These are phyloP conservation scores for Collybiopsis confluens DNA, from an alignment of 768 basidiomycete genomes.

Conservation along the genomic window DNA sequence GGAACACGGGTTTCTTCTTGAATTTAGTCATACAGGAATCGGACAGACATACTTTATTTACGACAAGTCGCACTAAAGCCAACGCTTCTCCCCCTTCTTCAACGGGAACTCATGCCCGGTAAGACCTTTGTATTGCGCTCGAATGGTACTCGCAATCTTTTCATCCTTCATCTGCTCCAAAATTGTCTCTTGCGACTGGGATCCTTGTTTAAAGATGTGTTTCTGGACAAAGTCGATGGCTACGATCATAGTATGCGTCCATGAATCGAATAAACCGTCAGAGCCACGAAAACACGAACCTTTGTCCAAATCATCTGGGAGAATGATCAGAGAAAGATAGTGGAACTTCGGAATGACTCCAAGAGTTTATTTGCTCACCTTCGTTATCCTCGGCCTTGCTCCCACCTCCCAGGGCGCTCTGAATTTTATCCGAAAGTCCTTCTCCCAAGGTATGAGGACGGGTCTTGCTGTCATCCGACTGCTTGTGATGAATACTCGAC, in stretches of 20 bases:
- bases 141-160: constrained; percentile 30
- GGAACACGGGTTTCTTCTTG: too few species aligned
- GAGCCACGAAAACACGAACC: too few species aligned
- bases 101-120: constrained; percentile 29
- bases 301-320: constrained; percentile 27
- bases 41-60: too few species aligned
- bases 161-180: constrained; percentile 38
- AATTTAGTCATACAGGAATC: too few species aligned
- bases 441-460: too few species aligned
- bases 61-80: too few species aligned
- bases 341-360: not conserved
- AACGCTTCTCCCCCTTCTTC: constrained; percentile 8
- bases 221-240: constrained; percentile 39
- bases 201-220: constrained; percentile 31
- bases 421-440: constrained; percentile 11
- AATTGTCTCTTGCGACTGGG: constrained; percentile 33
- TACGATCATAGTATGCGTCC: constrained; percentile 9
- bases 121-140: constrained; percentile 23
- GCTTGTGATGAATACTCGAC: not conserved
- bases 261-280: not conserved
- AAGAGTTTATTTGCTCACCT: constrained; percentile 11
- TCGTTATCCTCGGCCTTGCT: constrained; percentile 20
- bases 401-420: constrained; percentile 21
- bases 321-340: not conserved
- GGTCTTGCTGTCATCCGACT: not conserved